Evolutionary conservation across 306 rosid species (phyloP).

Genomic region (Arachis stenosperma): DNA sequence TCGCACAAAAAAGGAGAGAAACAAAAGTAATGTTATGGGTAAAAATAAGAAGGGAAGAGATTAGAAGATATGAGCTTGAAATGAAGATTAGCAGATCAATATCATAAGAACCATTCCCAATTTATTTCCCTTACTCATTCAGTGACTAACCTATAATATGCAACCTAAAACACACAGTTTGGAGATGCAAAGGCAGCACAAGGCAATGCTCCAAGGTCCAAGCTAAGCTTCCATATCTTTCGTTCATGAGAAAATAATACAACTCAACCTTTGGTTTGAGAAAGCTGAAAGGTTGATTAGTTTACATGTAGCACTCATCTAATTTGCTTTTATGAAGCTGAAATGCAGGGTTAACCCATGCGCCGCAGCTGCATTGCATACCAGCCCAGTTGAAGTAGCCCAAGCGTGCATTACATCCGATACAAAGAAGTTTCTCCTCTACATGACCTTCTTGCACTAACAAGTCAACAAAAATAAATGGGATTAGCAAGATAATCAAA

Average conservation of each 20-base stretch:
- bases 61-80: not conserved
- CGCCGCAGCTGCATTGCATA: constrained; percentile 89
- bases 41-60: not conserved
- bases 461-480: constrained; percentile 35
- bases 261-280: constrained; percentile 20
- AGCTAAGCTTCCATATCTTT: constrained; percentile 2
- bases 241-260: not conserved
- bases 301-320: constrained; percentile 63
- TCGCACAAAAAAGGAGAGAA: not conserved
- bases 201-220: constrained; percentile 9
- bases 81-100: not conserved
- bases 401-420: constrained; percentile 82
- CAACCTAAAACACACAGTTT: not conserved
- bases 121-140: not conserved
- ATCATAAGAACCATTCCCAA: not conserved
- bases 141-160: not conserved
- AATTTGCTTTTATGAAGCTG: constrained; percentile 79
- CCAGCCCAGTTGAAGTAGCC: constrained; percentile 93
- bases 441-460: constrained; percentile 85
- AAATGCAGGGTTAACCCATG: constrained; percentile 89
- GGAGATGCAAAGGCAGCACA: not conserved
- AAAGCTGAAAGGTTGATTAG: not conserved
- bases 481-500: constrained; percentile 20
- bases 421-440: constrained; percentile 71
- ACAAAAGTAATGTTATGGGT: not conserved